Base-by-base conservation (phyloP, 2,329 filamentous ascomycete genomes). In the Ceratocystis variospora region DNA sequence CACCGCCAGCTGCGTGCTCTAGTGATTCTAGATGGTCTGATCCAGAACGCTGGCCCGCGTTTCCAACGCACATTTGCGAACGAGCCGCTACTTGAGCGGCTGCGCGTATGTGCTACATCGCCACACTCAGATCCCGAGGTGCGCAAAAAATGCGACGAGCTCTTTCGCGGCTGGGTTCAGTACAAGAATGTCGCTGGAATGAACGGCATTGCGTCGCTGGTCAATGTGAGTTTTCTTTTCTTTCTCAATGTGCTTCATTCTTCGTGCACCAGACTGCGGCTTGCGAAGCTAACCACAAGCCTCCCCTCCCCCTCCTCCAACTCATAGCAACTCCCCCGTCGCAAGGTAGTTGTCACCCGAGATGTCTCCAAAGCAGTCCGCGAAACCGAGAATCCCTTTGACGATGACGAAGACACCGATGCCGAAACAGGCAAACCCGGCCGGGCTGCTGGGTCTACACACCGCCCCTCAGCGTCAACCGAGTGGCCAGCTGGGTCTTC, bases 1-100 rank as follows among this genome's bases (percentile, higher is more conserved):
- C 93, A 97, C 75, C 87, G 91, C 62, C 94, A 99, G 76, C 81
- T 97, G 44, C 85, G 94, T 68, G 89, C 94, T 45, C 82, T 99
- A 25, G 87, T 88, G 10, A 87, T 99, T 62, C 83, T 99, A 1
- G 94, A 99, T 74, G 92, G 89, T 53, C 81, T 99, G 48, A 94
- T 99, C 68, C 90, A 96, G 73, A 99, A 99, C 77, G 92, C 91
- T 1, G 93, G 93, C 1, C 81, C 87, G 12, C 84, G 87, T 12
- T 96, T 97, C 73, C 89, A 96, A 75, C 85, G 89, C 62, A 83
- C 84, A 17, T 96, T 97, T 74, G 89, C 87, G 8, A 93, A 99
- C 72, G 92, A 96, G 73, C 89, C 92, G 37, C 79, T 99, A 48
- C 83, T 99, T 68, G 94, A 99, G 76, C 88, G 94, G 28, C 80